Conservation (phyloP, 305 asterid genomes). For the Fraxinus albicans region DNA sequence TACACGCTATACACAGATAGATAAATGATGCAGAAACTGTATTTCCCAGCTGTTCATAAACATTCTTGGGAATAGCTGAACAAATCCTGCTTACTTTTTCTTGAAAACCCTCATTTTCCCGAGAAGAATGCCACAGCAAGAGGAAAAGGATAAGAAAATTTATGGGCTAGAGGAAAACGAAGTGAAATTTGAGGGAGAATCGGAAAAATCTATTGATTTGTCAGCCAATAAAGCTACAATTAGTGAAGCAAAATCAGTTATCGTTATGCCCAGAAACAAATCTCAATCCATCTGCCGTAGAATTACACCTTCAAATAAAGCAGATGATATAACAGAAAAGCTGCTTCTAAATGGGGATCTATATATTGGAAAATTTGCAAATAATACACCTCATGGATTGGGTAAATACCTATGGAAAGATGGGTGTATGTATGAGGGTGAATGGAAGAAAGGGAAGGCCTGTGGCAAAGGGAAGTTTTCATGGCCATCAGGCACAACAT, state of each 20-base stretch:
- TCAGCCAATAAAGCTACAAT: constrained; percentile 25
- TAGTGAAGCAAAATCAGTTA: constrained; percentile 52
- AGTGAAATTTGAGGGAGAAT: constrained; percentile 10
- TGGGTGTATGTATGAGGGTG: constrained; percentile 87
- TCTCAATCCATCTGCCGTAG: constrained; percentile 59
- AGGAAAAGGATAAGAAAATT: constrained; percentile 23
- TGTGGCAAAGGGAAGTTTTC: constrained; percentile 72
- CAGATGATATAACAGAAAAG: constrained; percentile 32
- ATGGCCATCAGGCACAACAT: constrained; percentile 86
- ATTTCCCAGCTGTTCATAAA: background rate
- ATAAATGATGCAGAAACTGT: constrained; percentile 33
- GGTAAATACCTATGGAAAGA: constrained; percentile 79
- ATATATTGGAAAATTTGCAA: constrained; percentile 62
- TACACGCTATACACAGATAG: background rate
- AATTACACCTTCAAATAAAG: constrained; percentile 44
- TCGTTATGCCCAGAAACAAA: constrained; percentile 49
- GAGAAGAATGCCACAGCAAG: constrained; percentile 38
- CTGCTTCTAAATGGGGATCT: constrained; percentile 73
- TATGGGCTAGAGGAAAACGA: constrained; percentile 24
- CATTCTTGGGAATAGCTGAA: constrained; percentile 18
- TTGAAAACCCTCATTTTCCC: background rate
- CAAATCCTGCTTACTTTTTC: background rate
- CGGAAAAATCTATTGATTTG: constrained; percentile 19
- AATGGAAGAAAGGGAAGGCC: constrained; percentile 84
- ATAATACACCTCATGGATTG: constrained; percentile 67